A percentile compares a stretch with the other conserved stretches of the same genome.
Conservation (phyloP, 2,329 filamentous ascomycete genomes). For the Verticillium tricorpus region DNA sequence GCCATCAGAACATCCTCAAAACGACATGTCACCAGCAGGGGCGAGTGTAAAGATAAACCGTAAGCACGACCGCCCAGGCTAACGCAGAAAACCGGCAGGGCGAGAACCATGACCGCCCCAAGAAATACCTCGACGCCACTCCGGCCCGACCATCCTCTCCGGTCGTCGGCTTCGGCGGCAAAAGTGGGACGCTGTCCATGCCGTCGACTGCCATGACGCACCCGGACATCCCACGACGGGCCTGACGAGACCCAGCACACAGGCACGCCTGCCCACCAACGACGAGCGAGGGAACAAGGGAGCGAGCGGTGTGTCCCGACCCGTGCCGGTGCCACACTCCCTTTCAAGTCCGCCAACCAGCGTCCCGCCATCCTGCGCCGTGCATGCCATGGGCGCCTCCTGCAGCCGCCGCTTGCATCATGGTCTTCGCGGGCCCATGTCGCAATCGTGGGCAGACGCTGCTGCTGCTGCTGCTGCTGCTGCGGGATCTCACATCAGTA, state of each 20-base stretch:
- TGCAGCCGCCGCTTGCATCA: not conserved
- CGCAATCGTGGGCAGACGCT: not conserved
- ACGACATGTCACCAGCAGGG: not conserved
- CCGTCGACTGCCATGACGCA: not conserved
- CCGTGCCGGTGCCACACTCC: not conserved
- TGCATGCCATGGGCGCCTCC: not conserved
- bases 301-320: not conserved
- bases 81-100: too few relatives aligned
- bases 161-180: not conserved
- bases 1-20: not conserved
- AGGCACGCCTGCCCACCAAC: not conserved
- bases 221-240: not conserved
- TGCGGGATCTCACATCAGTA: not conserved
- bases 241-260: not conserved
- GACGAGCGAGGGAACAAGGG: not conserved
- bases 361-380: not conserved
- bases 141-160: not conserved
- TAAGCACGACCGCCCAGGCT: too few relatives aligned
- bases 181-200: not conserved
- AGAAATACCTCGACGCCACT: not conserved
- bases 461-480: not conserved
- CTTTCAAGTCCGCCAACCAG: not conserved
- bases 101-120: too few relatives aligned
- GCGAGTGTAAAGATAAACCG: too few relatives aligned
- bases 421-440: not conserved